phyloP scores from a whole-genome alignment of 106 monocot genomes.

The Dendrobium officinale region DNA sequence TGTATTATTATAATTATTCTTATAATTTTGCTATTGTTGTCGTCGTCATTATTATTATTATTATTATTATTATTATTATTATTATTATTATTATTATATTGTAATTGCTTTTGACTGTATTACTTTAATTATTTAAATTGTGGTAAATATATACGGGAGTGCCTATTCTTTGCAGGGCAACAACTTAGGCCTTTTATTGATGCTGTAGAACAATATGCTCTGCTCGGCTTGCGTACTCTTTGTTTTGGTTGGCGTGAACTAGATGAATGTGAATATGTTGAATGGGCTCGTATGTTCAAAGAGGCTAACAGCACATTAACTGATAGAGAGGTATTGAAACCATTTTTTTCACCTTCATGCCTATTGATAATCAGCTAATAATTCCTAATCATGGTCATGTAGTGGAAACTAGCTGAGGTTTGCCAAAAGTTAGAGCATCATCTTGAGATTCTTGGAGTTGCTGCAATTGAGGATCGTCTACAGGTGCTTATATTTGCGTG shows the following conservation, averaged over 20 bases:
- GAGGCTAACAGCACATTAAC: constrained; percentile 74
- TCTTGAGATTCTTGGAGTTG: constrained; percentile 88
- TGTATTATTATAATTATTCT: no score
- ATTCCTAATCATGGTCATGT: background rate
- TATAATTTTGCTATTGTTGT: no score
- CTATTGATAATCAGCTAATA: constrained; percentile 9
- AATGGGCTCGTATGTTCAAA: constrained; percentile 78
- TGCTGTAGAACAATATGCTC: constrained; percentile 94
- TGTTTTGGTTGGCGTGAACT: constrained; percentile 87
- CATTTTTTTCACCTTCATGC: background rate
- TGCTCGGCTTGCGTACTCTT: constrained; percentile 69
- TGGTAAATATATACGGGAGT: background rate
- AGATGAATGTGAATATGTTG: constrained; percentile 72
- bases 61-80: no score
- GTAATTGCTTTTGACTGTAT: background rate
- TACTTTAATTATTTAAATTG: background rate
- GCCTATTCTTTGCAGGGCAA: constrained; percentile 51
- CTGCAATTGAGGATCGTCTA: constrained; percentile 92
- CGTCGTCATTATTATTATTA: no score
- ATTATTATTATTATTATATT: background rate
- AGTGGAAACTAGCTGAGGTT: constrained; percentile 90
- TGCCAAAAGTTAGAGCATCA: constrained; percentile 82
- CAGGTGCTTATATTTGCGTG: constrained; percentile 42
- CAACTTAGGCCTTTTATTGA: constrained; percentile 53
- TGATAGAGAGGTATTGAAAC: constrained; percentile 75